A percentile compares a stretch with the other conserved stretches of the same genome.
phyloP scores from a whole-genome alignment of 164 flowering plant species.

The Buxus sempervirens region DNA sequence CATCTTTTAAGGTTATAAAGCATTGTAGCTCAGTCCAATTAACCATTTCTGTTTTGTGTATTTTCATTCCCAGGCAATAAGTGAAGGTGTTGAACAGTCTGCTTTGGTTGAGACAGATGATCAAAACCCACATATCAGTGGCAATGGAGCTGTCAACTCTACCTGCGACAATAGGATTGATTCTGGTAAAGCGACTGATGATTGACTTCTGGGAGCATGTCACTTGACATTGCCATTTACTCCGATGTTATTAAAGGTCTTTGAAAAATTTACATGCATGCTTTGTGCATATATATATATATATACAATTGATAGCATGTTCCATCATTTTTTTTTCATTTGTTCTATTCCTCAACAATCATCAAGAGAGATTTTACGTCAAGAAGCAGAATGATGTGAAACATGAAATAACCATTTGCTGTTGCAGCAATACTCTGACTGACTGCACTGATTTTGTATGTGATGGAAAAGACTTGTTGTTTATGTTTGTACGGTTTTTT shows the following conservation, averaged over 20 bases:
- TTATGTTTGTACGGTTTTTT: constrained; percentile 8
- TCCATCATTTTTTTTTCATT: no score
- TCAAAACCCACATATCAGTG: constrained; percentile 8
- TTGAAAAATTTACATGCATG: neutral
- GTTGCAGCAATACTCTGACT: constrained; percentile 6
- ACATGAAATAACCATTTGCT: constrained; percentile 4
- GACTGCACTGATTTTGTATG: constrained; percentile 14
- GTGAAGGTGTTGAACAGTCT: constrained; percentile 18
- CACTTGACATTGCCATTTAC: neutral
- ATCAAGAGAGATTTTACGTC: neutral
- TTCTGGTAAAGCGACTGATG: constrained; percentile 2
- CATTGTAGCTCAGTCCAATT: neutral
- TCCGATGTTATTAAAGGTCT: neutral
- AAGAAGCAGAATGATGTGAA: neutral
- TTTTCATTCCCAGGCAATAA: constrained; percentile 12
- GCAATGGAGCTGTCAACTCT: constrained; percentile 11
- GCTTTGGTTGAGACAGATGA: constrained; percentile 11
- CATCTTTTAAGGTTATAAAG: neutral
- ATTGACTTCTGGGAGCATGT: neutral
- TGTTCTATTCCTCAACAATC: neutral
- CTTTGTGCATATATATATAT: neutral
- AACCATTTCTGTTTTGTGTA: constrained; percentile 1
- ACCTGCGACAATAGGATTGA: neutral
- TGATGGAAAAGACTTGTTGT: constrained; percentile 1
- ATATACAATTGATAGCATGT: neutral